Conservation (phyloP, 306 rosid genomes). For the Coriaria nepalensis region DNA sequence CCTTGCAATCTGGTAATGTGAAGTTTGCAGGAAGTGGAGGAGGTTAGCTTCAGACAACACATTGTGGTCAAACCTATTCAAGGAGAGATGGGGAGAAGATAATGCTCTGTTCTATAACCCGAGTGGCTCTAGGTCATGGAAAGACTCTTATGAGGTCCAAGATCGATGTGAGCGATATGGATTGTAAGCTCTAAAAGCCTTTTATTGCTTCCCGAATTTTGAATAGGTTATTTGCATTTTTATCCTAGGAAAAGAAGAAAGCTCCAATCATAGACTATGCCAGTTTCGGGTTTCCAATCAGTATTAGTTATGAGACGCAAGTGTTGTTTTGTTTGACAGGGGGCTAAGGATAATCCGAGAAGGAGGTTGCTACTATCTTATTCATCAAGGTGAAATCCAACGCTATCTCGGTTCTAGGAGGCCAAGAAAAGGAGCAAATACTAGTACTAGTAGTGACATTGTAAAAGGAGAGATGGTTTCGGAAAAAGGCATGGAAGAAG, state of each 20-base stretch:
- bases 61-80: constrained; percentile 52
- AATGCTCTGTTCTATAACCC: constrained; percentile 42
- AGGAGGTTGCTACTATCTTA: constrained; percentile 54
- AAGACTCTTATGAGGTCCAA: constrained; percentile 46
- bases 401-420: constrained; percentile 51
- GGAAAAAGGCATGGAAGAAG: constrained; percentile 27
- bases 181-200: constrained; percentile 32
- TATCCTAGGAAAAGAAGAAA: background rate
- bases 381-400: constrained; percentile 67
- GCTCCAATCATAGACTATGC: no score
- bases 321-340: constrained; percentile 20
- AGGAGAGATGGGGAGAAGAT: constrained; percentile 75
- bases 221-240: background rate
- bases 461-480: constrained; percentile 18
- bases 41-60: constrained; percentile 35
- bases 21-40: constrained; percentile 68
- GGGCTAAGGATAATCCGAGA: constrained; percentile 65
- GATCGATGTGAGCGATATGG: constrained; percentile 66
- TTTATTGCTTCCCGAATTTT: background rate
- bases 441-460: constrained; percentile 9
- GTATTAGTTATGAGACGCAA: background rate
- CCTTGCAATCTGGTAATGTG: constrained; percentile 6
- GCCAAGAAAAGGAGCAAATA: constrained; percentile 12
- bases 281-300: no score
- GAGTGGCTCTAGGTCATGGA: constrained; percentile 44